Base-by-base conservation (phyloP, 2,329 filamentous ascomycete species). In the Neonectria coccinea region DNA sequence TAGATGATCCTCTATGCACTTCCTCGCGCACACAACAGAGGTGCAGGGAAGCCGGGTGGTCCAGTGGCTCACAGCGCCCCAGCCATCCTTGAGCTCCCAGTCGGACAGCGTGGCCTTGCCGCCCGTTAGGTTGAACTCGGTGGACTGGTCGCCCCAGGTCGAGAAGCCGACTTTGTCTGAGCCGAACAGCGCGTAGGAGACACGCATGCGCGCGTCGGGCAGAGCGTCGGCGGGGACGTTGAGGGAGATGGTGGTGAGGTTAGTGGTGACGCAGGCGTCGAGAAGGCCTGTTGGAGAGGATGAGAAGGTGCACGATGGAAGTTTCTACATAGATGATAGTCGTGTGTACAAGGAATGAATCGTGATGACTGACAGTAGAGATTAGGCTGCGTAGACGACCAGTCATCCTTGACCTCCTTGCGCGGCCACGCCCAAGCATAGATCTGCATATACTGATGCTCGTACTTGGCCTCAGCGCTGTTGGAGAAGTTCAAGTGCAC, bases 401-500 rank as follows among this genome's bases (percentile, higher is more conserved):
- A 12, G 18, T 42, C 42, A 16, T 29, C 53, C 33, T 36, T 18
- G 3, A 25, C 39, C 33, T 47, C 44, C 20, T 54, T 52, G 4
- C 42, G 29, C 27, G 60, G 33, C 48, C 54, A 52, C 22, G 54
- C 60, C 33, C 25, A 57, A 18, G 54, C 60, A 41, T 31, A 53
- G 7, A 63, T 57, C 39, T 57, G 5, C 45, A 63, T 52, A 31
- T 41, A 63, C 14, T 54, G 54, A 20, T 57, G 54, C 31, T 57
- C 60, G 22, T 63, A n/a, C 12, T n/a, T 14, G 8, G 60, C 53
- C 6, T 53, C 29, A 7, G 16, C 27, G 41, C 45, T 63, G n/a
- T 63, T 63, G 10, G 60, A 63, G 27, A 63, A 41, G 48, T 58
- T 58, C 33, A 63, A 27, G 20, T 57, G 47, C 25, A 63, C 54